Evolutionary conservation across 2,329 filamentous ascomycete genomes (phyloP), one percentile per base, ranked within the genome.

Genomic region (Zelopaecilomyces penicillatus): DNA sequence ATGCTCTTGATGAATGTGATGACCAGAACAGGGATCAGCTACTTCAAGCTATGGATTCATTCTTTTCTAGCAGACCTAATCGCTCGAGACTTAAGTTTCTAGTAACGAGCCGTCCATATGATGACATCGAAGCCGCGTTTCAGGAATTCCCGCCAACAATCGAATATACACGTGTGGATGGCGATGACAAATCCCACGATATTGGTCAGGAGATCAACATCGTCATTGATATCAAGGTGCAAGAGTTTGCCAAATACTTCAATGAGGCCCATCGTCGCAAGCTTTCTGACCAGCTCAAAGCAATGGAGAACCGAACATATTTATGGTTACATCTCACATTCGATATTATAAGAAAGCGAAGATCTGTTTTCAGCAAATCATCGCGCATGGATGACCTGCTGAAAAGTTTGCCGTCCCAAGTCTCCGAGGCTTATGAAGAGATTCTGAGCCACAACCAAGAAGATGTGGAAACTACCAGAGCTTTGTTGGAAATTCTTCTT

Each of bases 311-410:
- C 29, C 55, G 61, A 7, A 70, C 65, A 1, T 70, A 69, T 47
- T 57, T 69, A 1, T 69, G 66, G 66, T 54, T 68, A 2, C 44
- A 57, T 45, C 57, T 67, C 0, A 63, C 52, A 0, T 50, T 69
- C 3, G 48, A 60, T 7, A 50, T 63, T 3, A 58, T 68, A 30
- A 37, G 57, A 5, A 37, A 46, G 3, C 51, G 33, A 4, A 41
- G 40, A 1, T 41, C 48, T 36, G 33, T 29, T 9, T 58, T 46
- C 29, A 42, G 48, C 8, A 45, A 46, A n/a, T 28, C 8, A 3
- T 11, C 27, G 4, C 41, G 43, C 9, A 43, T 58, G 2, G 36
- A 50, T 5, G 6, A 43, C 2, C 42, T 52, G 1, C 41, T 54
- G 3, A 44, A 39, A 9, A 12, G 44, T 12, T 26, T 59, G 1